Percentiles rank a stretch among this genome's conserved stretches.
Evolutionary conservation across 2,329 filamentous ascomycete genomes (phyloP).

Genomic region (Fusarium incarnatum): DNA sequence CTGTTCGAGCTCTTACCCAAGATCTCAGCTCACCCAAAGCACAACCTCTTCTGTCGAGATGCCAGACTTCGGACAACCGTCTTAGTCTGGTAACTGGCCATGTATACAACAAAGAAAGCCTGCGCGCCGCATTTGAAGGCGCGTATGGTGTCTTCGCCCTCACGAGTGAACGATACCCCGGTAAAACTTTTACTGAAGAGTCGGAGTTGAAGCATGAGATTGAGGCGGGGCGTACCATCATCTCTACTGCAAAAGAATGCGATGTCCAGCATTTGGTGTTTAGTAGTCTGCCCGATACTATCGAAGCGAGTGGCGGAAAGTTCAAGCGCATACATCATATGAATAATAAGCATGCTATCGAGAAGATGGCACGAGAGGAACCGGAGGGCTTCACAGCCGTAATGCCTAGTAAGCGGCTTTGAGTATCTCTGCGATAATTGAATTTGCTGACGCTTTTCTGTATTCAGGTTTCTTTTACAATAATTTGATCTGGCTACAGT

Average conservation of each 20-base stretch:
- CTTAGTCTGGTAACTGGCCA: background rate
- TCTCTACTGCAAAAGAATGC: background rate
- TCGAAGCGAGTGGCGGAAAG: background rate
- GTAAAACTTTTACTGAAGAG: background rate
- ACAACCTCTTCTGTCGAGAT: background rate
- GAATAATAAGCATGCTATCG: constrained; percentile 4
- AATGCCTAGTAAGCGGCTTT: background rate
- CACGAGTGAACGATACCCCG: background rate
- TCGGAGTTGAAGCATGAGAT: background rate
- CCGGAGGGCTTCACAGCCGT: background rate
- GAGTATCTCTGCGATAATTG: fast-evolving
- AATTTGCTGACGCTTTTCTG: background rate
- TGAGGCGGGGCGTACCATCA: background rate
- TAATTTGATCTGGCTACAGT: background rate
- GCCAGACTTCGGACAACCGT: background rate
- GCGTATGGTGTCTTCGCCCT: constrained; percentile 1
- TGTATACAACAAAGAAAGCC: background rate
- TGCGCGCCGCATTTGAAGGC: background rate
- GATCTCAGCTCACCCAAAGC: background rate
- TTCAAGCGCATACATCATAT: background rate
- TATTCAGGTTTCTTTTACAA: constrained; percentile 2
- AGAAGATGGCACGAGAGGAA: background rate
- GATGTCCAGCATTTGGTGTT: background rate
- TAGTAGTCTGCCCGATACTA: constrained; percentile 1
- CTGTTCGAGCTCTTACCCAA: background rate